Conservation (phyloP, 2,329 filamentous ascomycete species). For the Aureobasidium sp. region DNA sequence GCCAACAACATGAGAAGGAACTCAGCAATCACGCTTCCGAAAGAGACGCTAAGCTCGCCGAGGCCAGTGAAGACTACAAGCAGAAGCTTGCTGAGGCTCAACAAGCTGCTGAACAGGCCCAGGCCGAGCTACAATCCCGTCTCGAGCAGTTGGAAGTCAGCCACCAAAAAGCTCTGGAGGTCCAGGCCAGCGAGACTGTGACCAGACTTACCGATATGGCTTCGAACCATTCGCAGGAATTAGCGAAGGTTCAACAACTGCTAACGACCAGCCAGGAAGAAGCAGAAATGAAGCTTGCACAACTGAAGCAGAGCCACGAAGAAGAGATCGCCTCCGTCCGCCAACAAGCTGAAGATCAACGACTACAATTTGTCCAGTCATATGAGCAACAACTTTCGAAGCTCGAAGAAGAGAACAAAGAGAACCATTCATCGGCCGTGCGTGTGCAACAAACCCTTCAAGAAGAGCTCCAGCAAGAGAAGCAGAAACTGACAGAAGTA, state of each 20-base stretch:
- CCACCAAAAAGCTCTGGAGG: background rate
- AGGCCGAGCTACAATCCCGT: background rate
- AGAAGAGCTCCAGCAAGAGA: conserved; percentile 10
- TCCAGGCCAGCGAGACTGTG: background rate
- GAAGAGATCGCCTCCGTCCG: conserved; percentile 9
- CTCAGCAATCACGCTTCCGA: background rate
- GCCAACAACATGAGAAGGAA: conserved; percentile 3
- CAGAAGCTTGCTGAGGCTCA: background rate
- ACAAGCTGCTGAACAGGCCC: background rate
- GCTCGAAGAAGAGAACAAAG: conserved; percentile 5
- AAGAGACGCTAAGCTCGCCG: background rate
- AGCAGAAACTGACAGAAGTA: conserved; percentile 15
- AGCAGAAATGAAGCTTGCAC: conserved; percentile 13
- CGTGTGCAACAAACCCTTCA: conserved; percentile 14
- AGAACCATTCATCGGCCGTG: conserved; percentile 6
- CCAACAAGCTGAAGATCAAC: background rate
- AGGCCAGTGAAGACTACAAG: background rate
- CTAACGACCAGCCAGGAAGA: conserved; percentile 13
- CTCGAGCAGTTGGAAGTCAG: background rate
- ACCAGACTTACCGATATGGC: conserved; percentile 1
- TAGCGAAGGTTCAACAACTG: conserved; percentile 6
- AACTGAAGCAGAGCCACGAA: conserved; percentile 11
- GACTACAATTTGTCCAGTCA: background rate
- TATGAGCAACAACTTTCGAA: conserved; percentile 5
- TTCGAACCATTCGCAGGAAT: conserved; percentile 4